phyloP scores from a whole-genome alignment of 352 stramenopile species.

The Phytophthora macrochlamydospora region DNA sequence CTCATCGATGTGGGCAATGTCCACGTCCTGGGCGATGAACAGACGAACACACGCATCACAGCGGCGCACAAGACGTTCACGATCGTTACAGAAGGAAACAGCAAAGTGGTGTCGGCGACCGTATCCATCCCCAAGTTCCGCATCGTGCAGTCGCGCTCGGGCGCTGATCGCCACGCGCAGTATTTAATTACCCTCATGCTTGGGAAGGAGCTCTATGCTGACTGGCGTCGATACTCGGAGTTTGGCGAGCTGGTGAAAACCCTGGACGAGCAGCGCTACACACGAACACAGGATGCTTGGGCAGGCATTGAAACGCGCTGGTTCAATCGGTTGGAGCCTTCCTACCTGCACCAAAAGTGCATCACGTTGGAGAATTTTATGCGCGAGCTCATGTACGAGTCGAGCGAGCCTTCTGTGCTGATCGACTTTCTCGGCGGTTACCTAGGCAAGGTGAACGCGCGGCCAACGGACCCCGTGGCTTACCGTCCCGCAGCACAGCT shows the following conservation, averaged over 20 bases:
- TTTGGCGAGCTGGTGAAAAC: conserved; percentile 88
- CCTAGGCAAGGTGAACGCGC: conserved; percentile 79
- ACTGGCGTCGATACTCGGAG: conserved; percentile 89
- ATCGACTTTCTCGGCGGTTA: conserved; percentile 87
- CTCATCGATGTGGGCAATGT: conserved; percentile 70
- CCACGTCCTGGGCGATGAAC: conserved; percentile 83
- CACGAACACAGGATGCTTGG: conserved; percentile 74
- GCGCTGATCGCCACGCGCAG: conserved; percentile 82
- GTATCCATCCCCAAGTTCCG: conserved; percentile 89
- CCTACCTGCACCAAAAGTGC: conserved; percentile 88
- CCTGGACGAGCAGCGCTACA: conserved; percentile 60
- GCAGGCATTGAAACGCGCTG: conserved; percentile 80
- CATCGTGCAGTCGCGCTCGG: conserved; percentile 84
- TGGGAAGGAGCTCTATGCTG: conserved; percentile 84
- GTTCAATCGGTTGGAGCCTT: conserved; percentile 88
- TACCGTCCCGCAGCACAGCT: conserved; percentile 76
- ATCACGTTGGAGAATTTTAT: conserved; percentile 90
- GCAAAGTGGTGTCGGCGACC: conserved; percentile 78
- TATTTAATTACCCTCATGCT: conserved; percentile 90
- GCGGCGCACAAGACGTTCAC: conserved; percentile 89
- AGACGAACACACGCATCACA: conserved; percentile 83
- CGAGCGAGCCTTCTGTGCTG: conserved; percentile 66
- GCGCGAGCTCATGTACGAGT: conserved; percentile 91
- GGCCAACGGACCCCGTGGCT: conserved; percentile 64
- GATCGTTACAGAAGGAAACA: conserved; percentile 73